Evolutionary conservation across 2,329 filamentous ascomycete genomes (phyloP).

Genomic region (Colletotrichum sp.): DNA sequence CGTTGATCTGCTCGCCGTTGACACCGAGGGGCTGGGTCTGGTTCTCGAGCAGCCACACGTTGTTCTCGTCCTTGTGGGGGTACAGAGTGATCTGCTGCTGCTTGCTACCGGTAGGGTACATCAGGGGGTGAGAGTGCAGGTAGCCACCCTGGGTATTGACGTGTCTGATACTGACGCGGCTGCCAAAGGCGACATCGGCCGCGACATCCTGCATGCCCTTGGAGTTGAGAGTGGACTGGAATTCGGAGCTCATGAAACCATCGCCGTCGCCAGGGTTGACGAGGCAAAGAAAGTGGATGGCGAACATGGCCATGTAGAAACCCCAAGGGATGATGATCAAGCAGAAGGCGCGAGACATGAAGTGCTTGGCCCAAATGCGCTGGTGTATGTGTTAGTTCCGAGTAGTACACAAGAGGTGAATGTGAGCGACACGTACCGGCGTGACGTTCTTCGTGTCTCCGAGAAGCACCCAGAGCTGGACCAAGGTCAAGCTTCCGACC

Average conservation of each 20-base stretch:
- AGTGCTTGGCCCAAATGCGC: constrained; percentile 90
- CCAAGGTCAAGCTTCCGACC: constrained; percentile 87
- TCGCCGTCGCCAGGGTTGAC: constrained; percentile 96
- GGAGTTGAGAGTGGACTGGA: constrained; percentile 95
- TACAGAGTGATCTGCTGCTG: constrained; percentile 99
- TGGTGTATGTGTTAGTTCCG: constrained; percentile 32
- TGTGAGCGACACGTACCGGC: constrained; percentile 54
- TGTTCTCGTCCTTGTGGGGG: constrained; percentile 99
- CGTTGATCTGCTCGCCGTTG: constrained; percentile 78
- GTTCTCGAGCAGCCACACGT: constrained; percentile 92
- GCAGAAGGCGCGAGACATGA: constrained; percentile 89
- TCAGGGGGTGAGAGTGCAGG: constrained; percentile 93
- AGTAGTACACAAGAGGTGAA: background rate
- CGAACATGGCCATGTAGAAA: constrained; percentile 98
- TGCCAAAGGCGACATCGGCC: constrained; percentile 89
- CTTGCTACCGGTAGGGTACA: constrained; percentile 97
- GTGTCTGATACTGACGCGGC: constrained; percentile 84
- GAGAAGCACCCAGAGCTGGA: constrained; percentile 95
- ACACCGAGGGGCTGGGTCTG: constrained; percentile 86
- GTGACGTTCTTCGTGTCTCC: constrained; percentile 89
- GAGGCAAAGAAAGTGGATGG: constrained; percentile 92
- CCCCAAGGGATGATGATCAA: constrained; percentile 85
- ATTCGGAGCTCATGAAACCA: constrained; percentile 99
- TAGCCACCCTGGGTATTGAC: constrained; percentile 98
- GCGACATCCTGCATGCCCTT: constrained; percentile 97